A percentile compares a stretch with the other conserved stretches of the same genome.
Conservation (phyloP, 306 rosid genomes). For the Sesbania bispinosa region DNA sequence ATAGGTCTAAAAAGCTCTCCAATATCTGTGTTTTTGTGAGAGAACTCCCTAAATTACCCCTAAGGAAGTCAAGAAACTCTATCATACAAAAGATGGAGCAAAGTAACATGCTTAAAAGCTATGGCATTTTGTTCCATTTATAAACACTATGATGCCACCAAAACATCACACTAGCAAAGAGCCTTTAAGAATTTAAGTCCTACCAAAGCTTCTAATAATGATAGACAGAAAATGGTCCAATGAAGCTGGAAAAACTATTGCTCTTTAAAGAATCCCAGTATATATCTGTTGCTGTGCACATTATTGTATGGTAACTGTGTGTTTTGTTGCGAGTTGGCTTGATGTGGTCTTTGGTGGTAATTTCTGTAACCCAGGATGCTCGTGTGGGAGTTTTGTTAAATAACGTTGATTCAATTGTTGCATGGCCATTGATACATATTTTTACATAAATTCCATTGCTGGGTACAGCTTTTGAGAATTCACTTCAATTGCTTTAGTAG, state of each 20-base stretch:
- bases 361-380: no score
- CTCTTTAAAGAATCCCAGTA: background rate
- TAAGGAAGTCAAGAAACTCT: background rate
- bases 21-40: background rate
- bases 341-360: no score
- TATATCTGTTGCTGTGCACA: background rate
- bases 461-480: background rate
- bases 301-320: background rate
- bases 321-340: background rate
- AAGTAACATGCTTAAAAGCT: background rate
- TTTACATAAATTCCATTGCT: background rate
- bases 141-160: background rate
- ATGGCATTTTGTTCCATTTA: background rate
- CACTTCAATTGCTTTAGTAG: background rate
- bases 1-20: background rate
- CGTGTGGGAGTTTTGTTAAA: background rate
- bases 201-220: background rate
- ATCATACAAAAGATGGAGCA: background rate
- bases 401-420: constrained; percentile 12
- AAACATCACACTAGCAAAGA: background rate
- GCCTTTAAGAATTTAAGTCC: background rate
- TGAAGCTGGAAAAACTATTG: background rate
- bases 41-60: background rate
- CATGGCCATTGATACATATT: background rate
- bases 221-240: background rate